Percentiles rank a stretch among this genome's conserved stretches.
Evolutionary conservation across 352 stramenopile species (phyloP).

Genomic region (Globisporangium sylvaticum): DNA sequence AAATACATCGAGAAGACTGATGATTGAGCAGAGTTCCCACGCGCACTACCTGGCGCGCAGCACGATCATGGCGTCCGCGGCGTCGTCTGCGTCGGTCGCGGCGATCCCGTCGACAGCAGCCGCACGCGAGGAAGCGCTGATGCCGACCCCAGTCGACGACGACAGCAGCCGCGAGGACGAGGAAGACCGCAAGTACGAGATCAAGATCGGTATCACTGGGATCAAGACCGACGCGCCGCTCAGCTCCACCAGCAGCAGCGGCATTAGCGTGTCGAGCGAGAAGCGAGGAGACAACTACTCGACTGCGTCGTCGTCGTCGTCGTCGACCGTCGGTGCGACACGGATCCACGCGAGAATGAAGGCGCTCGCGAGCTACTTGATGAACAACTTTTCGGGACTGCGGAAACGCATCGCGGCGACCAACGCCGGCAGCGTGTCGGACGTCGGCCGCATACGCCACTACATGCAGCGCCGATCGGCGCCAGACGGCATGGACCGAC

Average conservation of each 20-base stretch:
- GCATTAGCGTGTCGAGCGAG: slow-evolving; percentile 16
- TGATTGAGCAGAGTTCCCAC: slow-evolving; percentile 14
- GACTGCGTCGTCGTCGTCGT: slow-evolving; percentile 20
- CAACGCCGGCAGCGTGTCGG: slow-evolving; percentile 25
- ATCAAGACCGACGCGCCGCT: slow-evolving; percentile 4
- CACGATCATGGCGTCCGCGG: slow-evolving; percentile 4
- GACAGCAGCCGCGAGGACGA: slow-evolving; percentile 20
- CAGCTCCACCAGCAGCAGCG: slow-evolving; percentile 7
- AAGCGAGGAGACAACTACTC: slow-evolving; percentile 2
- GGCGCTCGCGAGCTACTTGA: slow-evolving; percentile 40
- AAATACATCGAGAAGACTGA: not conserved
- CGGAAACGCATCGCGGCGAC: slow-evolving; percentile 20
- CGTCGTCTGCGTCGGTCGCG: not conserved
- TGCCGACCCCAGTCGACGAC: slow-evolving; percentile 13
- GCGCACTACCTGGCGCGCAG: slow-evolving; percentile 9
- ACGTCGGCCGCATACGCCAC: slow-evolving; percentile 35
- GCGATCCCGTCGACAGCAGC: slow-evolving; percentile 13
- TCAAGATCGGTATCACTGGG: slow-evolving; percentile 35
- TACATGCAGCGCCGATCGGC: slow-evolving; percentile 44
- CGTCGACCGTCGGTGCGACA: slow-evolving; percentile 5
- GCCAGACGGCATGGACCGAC: slow-evolving; percentile 26
- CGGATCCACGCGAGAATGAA: slow-evolving; percentile 38
- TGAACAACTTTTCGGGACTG: slow-evolving; percentile 37
- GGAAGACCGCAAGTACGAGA: slow-evolving; percentile 33
- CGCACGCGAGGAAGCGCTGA: slow-evolving; percentile 9